phyloP scores from a whole-genome alignment of 805 yeast genomes.

The Yamadazyma takamatsuzukensis region DNA sequence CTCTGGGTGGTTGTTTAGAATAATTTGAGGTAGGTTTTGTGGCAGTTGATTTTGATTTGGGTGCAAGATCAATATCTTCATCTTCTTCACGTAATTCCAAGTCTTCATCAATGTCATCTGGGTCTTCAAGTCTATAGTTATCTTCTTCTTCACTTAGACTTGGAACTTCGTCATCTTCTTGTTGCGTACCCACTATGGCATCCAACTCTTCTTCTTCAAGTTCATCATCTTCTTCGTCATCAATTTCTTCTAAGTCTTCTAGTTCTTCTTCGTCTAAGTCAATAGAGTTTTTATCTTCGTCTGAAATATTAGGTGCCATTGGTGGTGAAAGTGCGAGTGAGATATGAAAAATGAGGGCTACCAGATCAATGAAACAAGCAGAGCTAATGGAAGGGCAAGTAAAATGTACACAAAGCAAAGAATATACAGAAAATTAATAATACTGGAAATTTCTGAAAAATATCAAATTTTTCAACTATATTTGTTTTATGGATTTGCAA shows the following conservation, averaged over 20 bases:
- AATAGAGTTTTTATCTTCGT: constrained; percentile 2
- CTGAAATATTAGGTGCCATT: constrained; percentile 4
- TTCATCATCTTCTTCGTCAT: constrained; percentile 21
- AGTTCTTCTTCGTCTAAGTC: constrained; percentile 11
- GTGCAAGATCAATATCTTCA: too few species aligned
- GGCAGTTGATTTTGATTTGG: not conserved
- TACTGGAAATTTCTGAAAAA: too few species aligned
- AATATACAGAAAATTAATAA: too few species aligned
- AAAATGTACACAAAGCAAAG: too few species aligned
- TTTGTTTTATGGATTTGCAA: too few species aligned
- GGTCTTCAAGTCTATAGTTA: constrained; percentile 28
- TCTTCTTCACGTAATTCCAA: constrained; percentile 29
- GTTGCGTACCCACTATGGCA: constrained; percentile 13
- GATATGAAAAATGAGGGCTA: not conserved
- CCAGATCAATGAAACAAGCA: too few species aligned
- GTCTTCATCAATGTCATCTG: constrained; percentile 36
- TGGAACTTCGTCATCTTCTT: constrained; percentile 13
- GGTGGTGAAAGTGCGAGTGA: not conserved
- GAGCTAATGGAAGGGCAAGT: too few species aligned
- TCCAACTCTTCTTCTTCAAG: constrained; percentile 15
- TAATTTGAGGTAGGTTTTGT: constrained; percentile 1
- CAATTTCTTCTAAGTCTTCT: constrained; percentile 9
- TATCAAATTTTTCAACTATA: too few species aligned
- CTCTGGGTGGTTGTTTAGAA: constrained; percentile 16
- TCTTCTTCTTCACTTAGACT: constrained; percentile 29